A percentile compares a stretch with the other conserved stretches of the same genome.
phyloP scores from a whole-genome alignment of 2,329 filamentous ascomycete species.

The Curvularia sp. region DNA sequence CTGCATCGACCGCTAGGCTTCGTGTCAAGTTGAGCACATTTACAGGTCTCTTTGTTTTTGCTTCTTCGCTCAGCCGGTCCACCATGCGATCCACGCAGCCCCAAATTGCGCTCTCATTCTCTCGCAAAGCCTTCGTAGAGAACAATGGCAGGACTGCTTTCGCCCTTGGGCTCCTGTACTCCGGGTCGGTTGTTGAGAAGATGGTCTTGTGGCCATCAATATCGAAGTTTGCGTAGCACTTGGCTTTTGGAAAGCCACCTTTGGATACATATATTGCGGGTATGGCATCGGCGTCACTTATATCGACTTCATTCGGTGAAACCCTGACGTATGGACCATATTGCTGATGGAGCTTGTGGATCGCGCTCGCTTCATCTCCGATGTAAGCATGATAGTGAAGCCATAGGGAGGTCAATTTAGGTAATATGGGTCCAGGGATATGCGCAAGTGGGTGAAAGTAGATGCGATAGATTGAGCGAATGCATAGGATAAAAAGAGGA shows the following conservation, averaged over 20 bases:
- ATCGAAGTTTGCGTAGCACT: conserved; percentile 63
- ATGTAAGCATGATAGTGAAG: conserved; percentile 40
- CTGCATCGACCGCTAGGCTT: conserved; percentile 61
- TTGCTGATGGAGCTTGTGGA: conserved; percentile 29
- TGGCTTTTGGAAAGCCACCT: conserved; percentile 62
- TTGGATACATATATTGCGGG: conserved; percentile 59
- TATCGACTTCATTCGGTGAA: conserved; percentile 37
- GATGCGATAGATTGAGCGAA: conserved; percentile 31
- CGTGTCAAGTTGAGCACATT: conserved; percentile 60
- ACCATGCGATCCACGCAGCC: conserved; percentile 55
- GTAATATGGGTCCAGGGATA: conserved; percentile 33
- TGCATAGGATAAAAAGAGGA: conserved; percentile 18
- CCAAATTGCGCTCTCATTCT: conserved; percentile 51
- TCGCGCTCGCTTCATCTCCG: conserved; percentile 35
- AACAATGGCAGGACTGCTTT: conserved; percentile 61
- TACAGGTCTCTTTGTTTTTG: conserved; percentile 42
- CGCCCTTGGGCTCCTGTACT: conserved; percentile 54
- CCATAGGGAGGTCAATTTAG: conserved; percentile 36
- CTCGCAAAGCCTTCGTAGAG: conserved; percentile 55
- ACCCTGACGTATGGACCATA: conserved; percentile 38
- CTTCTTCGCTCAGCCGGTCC: conserved; percentile 48
- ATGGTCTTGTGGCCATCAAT: conserved; percentile 63
- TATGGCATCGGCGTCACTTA: conserved; percentile 50
- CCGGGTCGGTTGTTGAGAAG: conserved; percentile 57
- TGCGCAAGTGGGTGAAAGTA: conserved; percentile 33